phyloP scores from a whole-genome alignment of 1,284 basidiomycete species.

The Pseudozyma sp. region DNA sequence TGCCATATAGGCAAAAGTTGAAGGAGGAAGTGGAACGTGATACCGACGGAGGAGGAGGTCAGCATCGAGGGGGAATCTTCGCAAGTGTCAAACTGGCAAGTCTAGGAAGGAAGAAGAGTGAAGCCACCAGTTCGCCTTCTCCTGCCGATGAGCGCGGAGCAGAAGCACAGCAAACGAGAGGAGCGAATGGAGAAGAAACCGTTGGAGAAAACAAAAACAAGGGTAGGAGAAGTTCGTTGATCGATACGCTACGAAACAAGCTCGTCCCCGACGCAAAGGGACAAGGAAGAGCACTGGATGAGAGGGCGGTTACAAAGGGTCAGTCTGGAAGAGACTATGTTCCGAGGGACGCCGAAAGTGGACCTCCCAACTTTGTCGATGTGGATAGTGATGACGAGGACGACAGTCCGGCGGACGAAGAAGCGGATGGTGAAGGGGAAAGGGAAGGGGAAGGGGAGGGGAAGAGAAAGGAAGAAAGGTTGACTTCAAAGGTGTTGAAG shows the following conservation, averaged over 20 bases:
- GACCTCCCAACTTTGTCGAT: conserved; percentile 12
- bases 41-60: background rate
- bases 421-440: background rate
- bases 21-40: conserved; percentile 1
- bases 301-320: conserved; percentile 40
- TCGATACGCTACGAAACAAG: conserved; percentile 28
- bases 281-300: conserved; percentile 24
- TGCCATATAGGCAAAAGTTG: conserved; percentile 51
- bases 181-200: background rate
- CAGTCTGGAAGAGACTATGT: conserved; percentile 32
- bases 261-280: conserved; percentile 30
- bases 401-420: conserved; percentile 11
- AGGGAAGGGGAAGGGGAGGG: background rate
- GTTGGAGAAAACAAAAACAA: background rate
- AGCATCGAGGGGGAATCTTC: conserved; percentile 30
- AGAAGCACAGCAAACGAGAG: background rate
- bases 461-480: background rate
- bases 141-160: background rate
- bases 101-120: conserved; percentile 15
- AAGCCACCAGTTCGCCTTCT: background rate
- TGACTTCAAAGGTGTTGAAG: too few relatives aligned
- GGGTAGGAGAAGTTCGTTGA: conserved; percentile 14
- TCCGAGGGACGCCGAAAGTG: conserved; percentile 18
- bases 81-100: conserved; percentile 22
- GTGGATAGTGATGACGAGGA: conserved; percentile 27